Evolutionary conservation across 129 eudicot species (phyloP).

Genomic region (Lactuca sativa): DNA sequence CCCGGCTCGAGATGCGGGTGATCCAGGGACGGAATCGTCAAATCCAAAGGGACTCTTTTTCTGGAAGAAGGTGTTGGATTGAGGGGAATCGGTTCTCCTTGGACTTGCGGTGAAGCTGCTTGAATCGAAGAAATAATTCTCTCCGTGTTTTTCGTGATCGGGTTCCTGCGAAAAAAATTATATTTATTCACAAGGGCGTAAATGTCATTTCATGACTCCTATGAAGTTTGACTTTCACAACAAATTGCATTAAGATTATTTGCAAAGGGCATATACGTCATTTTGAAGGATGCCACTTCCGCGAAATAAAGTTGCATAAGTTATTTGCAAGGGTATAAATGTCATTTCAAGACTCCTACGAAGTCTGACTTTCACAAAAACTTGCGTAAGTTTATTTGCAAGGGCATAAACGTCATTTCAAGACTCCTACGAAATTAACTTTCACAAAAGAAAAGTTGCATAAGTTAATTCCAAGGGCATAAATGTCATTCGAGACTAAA

Average conservation of each 20-base stretch:
- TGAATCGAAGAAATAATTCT: constrained; percentile 67
- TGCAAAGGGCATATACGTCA: too few relatives aligned
- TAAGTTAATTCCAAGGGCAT: too few relatives aligned
- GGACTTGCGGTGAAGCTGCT: constrained; percentile 72
- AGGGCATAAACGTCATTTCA: not conserved
- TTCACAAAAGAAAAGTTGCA: too few relatives aligned
- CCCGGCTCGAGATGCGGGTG: constrained; percentile 65
- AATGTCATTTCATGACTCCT: not conserved
- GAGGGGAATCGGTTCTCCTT: constrained; percentile 56
- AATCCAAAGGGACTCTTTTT: constrained; percentile 59
- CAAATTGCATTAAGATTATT: too few relatives aligned
- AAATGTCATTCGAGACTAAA: too few relatives aligned
- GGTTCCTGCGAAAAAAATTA: constrained; percentile 42
- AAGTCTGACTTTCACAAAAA: too few relatives aligned
- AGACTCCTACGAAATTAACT: too few relatives aligned
- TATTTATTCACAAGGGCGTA: constrained; percentile 1
- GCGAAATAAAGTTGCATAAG: too few relatives aligned
- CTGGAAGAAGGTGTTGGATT: constrained; percentile 40
- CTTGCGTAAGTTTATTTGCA: not conserved
- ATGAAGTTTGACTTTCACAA: not conserved
- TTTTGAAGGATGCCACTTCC: too few relatives aligned
- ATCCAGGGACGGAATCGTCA: constrained; percentile 72
- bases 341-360: too few relatives aligned
- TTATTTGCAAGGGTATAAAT: too few relatives aligned
- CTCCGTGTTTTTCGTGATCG: constrained; percentile 64